phyloP scores from a whole-genome alignment of 202 grass and related monocot species.

The Zizania palustris region DNA sequence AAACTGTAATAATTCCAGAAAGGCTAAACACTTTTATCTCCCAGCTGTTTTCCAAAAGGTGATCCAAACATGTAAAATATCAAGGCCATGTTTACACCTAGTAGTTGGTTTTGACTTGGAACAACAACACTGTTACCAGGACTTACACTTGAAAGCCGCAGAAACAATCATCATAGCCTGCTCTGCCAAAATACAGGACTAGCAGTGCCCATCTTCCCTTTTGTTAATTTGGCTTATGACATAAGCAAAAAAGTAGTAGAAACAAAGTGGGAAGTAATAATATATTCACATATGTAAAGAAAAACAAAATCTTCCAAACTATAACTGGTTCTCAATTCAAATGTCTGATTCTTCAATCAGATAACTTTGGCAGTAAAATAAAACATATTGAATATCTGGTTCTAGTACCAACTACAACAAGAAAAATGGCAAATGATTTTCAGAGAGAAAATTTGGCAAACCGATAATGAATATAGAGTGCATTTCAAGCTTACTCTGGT shows the following conservation, averaged over 20 bases:
- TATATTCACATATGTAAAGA: not conserved
- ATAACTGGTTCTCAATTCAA: not conserved
- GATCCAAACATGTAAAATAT: not conserved
- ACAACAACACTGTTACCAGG: not conserved
- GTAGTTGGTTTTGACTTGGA: not conserved
- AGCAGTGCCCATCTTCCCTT: not conserved
- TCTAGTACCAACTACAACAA: not conserved
- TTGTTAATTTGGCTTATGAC: not conserved
- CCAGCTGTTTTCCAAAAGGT: not conserved
- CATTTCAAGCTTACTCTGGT: conserved; percentile 71
- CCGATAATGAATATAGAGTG: conserved; percentile 2
- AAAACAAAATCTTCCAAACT: not conserved
- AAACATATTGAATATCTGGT: not conserved
- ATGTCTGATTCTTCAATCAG: not conserved
- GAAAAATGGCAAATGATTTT: conserved; percentile 20
- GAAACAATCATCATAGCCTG: not conserved
- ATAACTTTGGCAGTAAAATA: not conserved
- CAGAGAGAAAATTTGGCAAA: not conserved
- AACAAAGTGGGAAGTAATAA: not conserved
- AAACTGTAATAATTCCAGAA: not conserved
- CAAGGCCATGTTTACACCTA: not conserved
- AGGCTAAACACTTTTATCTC: not conserved
- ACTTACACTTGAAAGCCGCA: not conserved
- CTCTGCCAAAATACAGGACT: not conserved
- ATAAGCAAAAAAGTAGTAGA: conserved; percentile 7